phyloP scores from a whole-genome alignment of 1,284 basidiomycete genomes.

The Mycosarcoma mackinlayi region DNA sequence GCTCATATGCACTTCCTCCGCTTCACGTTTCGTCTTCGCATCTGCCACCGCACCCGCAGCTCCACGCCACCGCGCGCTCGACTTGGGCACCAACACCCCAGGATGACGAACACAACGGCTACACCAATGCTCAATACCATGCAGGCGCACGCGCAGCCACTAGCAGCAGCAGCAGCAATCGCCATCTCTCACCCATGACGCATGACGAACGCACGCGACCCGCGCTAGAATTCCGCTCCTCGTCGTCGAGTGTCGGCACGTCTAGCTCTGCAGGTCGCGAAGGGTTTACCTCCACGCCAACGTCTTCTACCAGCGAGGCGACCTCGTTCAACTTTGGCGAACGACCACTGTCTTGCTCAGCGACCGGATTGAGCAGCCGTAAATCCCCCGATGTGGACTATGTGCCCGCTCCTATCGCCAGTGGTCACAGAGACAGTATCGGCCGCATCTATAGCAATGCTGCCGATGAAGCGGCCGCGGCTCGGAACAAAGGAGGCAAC shows the following conservation, averaged over 20 bases:
- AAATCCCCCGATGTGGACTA: not conserved
- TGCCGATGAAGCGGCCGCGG: not conserved
- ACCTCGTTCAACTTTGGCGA: conserved; percentile 22
- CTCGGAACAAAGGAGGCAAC: too few species aligned
- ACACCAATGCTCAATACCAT: not conserved
- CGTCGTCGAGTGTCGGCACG: conserved; percentile 28
- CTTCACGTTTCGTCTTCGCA: conserved; percentile 8
- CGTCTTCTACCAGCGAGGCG: conserved; percentile 15
- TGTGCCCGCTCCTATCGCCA: not conserved
- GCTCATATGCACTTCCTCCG: conserved; percentile 6
- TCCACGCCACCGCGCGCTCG: conserved; percentile 5
- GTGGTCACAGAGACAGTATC: conserved; percentile 6
- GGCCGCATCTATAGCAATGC: not conserved
- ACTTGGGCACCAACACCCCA: conserved; percentile 6
- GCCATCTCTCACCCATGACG: conserved; percentile 11
- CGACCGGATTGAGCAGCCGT: not conserved
- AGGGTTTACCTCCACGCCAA: conserved; percentile 14
- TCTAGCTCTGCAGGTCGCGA: conserved; percentile 15
- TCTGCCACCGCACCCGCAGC: conserved; percentile 9
- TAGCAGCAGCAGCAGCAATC: not conserved
- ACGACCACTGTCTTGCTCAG: not conserved
- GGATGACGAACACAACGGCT: not conserved
- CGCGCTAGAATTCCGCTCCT: conserved; percentile 25
- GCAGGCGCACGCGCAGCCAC: not conserved
- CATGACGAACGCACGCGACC: conserved; percentile 13